Percentiles rank a stretch among this genome's conserved stretches.
These are phyloP conservation scores for Trypanosoma avium DNA, from an alignment of 208 protist genomes.

Conservation along the genomic window DNA sequence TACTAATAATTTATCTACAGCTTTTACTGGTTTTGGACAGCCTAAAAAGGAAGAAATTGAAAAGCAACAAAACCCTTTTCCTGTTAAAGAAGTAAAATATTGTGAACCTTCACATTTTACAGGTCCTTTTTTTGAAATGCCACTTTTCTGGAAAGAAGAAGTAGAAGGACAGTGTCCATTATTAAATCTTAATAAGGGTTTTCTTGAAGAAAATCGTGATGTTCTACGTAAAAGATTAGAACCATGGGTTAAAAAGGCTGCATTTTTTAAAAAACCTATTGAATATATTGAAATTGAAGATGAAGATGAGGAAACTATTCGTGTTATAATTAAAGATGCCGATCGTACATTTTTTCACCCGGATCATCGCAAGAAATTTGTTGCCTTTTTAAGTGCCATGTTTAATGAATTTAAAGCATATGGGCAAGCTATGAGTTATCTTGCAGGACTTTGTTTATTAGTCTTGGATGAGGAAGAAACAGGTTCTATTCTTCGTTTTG, in stretches of 20 bases:
- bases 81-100: conserved; percentile 32
- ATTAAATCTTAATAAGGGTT: conserved; percentile 84
- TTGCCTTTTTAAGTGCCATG: conserved; percentile 77
- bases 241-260: conserved; percentile 60
- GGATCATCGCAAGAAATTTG: conserved; percentile 74
- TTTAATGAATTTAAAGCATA: conserved; percentile 84
- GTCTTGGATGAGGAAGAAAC: conserved; percentile 83
- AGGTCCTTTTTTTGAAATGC: conserved; percentile 80
- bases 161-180: conserved; percentile 68
- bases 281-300: conserved; percentile 79
- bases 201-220: conserved; percentile 62
- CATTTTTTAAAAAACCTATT: conserved; percentile 67
- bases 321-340: conserved; percentile 92
- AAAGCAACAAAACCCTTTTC: conserved; percentile 19
- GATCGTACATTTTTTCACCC: conserved; percentile 83
- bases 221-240: conserved; percentile 57
- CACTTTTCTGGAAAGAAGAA: conserved; percentile 77
- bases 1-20: background rate
- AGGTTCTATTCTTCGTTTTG: conserved; percentile 73
- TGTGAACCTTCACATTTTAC: conserved; percentile 76
- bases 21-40: conserved; percentile 15
- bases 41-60: conserved; percentile 16
- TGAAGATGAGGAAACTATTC: conserved; percentile 83
- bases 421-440: conserved; percentile 90
- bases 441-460: conserved; percentile 84